Base-by-base conservation (phyloP, 371 early-diverging fungal species). In the Syncephalis plumigaleata region DNA sequence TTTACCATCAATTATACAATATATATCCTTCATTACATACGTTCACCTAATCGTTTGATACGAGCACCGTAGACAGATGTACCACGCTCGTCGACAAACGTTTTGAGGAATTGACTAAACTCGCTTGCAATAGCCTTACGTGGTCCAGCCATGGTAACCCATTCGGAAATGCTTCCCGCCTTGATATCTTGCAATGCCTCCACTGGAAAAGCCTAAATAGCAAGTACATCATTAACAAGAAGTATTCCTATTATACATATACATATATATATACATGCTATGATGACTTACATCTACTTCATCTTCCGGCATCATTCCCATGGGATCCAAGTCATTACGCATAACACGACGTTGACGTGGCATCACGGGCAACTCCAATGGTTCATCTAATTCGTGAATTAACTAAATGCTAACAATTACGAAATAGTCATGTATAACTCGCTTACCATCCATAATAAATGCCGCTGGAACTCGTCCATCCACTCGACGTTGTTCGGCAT, bases 61-160 rank as follows among this genome's bases (percentile, higher is more conserved):
- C 86, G 69, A 55, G 86, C 84, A 56, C 89, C 91, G 55, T 97
- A 97, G 7, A 95, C 85, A 1, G 88, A 85, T 25, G 77, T 79
- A 50, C 91, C 91, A 37, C 79, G 64, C 15, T 83, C 84, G 54
- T 89, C 81, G 15, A 77, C 76, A 58, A 68, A 91, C 2, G 85
- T 81, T 23, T 82, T 74, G 37, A 97, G 65, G 57, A 97, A 97
- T 37, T 80, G 71, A 27, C 77, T 73, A 66, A 94, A 95, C 55
- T 91, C 87, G 31, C 78, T 64, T 53, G 75, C 74, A 46, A 93
- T 85, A 16, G 84, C 77, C 49, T 77, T 75, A 13, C 90, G 75
- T 3, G 82, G 76, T 9, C 75, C 70, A 51, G 82, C 83, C 66
- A 80, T 72, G 18, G 60, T 65, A 15, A 91, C 65, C 81, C 84